phyloP scores from a whole-genome alignment of 176 grass and related monocot genomes.

The Canna indica region DNA sequence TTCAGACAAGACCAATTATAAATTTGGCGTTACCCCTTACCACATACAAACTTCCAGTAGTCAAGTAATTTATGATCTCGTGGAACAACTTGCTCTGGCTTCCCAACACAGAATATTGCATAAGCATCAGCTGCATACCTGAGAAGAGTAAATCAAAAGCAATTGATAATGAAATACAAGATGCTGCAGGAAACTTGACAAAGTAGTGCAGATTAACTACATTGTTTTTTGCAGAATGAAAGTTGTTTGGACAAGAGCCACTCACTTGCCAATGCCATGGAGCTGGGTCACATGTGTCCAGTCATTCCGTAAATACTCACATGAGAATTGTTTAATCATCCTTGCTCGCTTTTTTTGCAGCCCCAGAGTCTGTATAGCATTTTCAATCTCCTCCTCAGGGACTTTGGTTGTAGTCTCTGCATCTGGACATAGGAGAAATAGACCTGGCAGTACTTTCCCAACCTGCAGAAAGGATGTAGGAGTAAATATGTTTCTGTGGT shows the following conservation, averaged over 20 bases:
- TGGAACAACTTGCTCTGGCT: conserved; percentile 37
- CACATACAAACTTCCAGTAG: conserved; percentile 55
- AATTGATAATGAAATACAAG: neutral
- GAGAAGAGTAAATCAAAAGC: neutral
- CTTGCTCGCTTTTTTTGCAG: conserved; percentile 29
- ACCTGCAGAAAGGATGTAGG: conserved; percentile 16
- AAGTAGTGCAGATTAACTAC: neutral
- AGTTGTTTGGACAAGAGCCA: neutral
- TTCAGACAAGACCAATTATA: neutral
- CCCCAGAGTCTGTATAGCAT: conserved; percentile 36
- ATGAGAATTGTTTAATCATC: conserved; percentile 42
- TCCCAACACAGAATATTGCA: conserved; percentile 68
- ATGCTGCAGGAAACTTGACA: neutral
- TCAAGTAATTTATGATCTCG: conserved; percentile 62
- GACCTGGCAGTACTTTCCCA: conserved; percentile 20
- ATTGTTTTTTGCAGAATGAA: neutral
- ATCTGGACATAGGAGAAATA: conserved; percentile 29
- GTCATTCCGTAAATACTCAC: conserved; percentile 26
- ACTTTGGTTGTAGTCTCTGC: conserved; percentile 21
- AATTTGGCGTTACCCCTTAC: neutral
- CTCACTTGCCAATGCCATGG: conserved; percentile 70
- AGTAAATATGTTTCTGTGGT: neutral
- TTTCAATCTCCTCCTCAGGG: conserved; percentile 25
- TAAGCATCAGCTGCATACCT: conserved; percentile 90
- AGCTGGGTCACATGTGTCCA: conserved; percentile 64